phyloP scores from a whole-genome alignment of 208 protist species.

The Leishmania amazonensis region DNA sequence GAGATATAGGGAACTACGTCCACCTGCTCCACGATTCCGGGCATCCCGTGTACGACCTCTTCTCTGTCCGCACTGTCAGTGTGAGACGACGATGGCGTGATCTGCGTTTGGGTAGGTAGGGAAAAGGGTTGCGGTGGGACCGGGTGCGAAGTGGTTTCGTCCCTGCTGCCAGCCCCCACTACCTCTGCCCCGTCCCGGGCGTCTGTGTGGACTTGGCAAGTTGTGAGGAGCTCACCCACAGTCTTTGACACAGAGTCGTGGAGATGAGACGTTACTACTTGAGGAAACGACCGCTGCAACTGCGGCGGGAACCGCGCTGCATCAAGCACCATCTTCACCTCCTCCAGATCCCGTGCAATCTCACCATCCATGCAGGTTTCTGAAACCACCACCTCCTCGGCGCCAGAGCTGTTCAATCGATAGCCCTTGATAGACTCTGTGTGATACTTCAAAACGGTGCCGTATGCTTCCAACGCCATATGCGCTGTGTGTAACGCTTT shows the following conservation, averaged over 20 bases:
- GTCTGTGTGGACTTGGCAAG: not conserved
- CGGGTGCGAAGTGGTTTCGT: not conserved
- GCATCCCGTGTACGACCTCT: constrained; percentile 1
- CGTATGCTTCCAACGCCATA: constrained; percentile 23
- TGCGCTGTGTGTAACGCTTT: constrained; percentile 13
- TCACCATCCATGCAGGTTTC: constrained; percentile 3
- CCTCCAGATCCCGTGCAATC: constrained; percentile 21
- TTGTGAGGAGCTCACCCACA: not conserved
- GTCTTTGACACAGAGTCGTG: not conserved
- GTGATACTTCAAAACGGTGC: constrained; percentile 5
- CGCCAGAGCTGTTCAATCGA: not conserved
- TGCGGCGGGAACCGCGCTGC: not conserved
- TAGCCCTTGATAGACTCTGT: not conserved
- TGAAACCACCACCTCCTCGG: not conserved
- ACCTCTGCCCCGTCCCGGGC: not conserved
- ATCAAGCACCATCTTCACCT: constrained; percentile 11
- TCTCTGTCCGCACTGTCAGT: not conserved
- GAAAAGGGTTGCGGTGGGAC: not conserved
- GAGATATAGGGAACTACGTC: not conserved
- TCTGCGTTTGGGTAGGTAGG: not conserved
- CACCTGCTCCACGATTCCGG: not conserved
- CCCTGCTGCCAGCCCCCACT: not conserved
- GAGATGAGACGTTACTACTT: not conserved
- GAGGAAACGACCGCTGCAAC: not conserved
- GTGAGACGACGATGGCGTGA: not conserved